A percentile compares a stretch with the other conserved stretches of the same genome.
phyloP scores from a whole-genome alignment of 2,329 filamentous ascomycete species.

The Fusarium sp. region DNA sequence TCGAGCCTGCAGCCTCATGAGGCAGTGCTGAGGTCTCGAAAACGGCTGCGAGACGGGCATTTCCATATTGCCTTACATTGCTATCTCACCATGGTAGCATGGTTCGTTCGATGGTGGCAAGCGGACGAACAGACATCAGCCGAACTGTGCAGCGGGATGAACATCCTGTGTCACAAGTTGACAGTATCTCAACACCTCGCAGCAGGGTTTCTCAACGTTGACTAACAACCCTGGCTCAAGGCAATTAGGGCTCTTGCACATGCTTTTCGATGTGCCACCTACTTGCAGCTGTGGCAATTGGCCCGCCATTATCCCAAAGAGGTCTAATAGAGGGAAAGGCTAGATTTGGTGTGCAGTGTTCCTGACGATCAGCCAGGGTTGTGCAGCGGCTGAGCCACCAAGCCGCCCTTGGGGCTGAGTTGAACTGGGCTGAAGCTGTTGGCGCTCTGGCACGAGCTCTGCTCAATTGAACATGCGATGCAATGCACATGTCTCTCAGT shows the following conservation, averaged over 20 bases:
- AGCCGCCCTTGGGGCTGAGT: conserved; percentile 25
- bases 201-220: conserved; percentile 18
- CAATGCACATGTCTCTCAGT: conserved; percentile 25
- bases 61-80: conserved; percentile 25
- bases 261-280: background rate
- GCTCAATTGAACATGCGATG: conserved; percentile 2
- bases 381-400: conserved; percentile 23
- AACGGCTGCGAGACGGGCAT: conserved; percentile 16
- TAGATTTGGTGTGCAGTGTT: conserved; percentile 44
- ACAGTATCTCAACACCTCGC: conserved; percentile 19
- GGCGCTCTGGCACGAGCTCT: background rate
- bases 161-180: conserved; percentile 10
- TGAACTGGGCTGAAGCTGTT: conserved; percentile 17
- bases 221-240: conserved; percentile 4
- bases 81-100: conserved; percentile 12
- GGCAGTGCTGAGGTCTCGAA: conserved; percentile 1
- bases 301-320: conserved; percentile 27
- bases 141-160: conserved; percentile 9
- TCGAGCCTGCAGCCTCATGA: conserved; percentile 8
- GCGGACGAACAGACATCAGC: background rate
- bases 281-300: conserved; percentile 18
- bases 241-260: conserved; percentile 6
- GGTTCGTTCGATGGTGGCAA: conserved; percentile 29
- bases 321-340: conserved; percentile 32
- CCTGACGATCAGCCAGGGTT: conserved; percentile 49